Conservation (phyloP, 1,284 basidiomycete species). For the Leccinum solheimii region DNA sequence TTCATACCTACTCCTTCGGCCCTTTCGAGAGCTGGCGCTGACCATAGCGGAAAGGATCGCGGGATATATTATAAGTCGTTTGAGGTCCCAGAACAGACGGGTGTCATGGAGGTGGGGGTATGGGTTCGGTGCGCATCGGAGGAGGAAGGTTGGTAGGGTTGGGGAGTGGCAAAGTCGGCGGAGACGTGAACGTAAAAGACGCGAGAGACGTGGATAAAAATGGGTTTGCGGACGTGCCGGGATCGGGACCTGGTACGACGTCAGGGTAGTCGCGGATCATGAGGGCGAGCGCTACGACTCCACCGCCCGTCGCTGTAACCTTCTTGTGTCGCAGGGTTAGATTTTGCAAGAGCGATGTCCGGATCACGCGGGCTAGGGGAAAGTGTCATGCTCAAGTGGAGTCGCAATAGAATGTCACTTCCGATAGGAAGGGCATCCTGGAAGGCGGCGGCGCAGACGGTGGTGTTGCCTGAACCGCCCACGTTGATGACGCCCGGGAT, state of each 20-base stretch:
- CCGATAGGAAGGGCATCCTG: slow-evolving; percentile 26
- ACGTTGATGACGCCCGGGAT: slow-evolving; percentile 23
- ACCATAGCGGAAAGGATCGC: slow-evolving; percentile 52
- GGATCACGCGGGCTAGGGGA: too few relatives aligned
- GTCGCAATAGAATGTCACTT: too few relatives aligned
- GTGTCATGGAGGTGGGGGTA: slow-evolving; percentile 60
- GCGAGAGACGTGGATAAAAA: slow-evolving; percentile 20
- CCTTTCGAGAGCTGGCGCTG: slow-evolving; percentile 21
- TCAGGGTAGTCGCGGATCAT: too few relatives aligned
- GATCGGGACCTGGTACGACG: background rate
- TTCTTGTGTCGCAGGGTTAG: too few relatives aligned
- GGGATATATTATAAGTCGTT: slow-evolving; percentile 81
- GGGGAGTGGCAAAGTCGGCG: slow-evolving; percentile 18
- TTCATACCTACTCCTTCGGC: slow-evolving; percentile 14
- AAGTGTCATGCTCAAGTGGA: too few relatives aligned
- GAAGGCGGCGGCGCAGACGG: slow-evolving; percentile 27
- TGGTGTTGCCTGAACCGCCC: slow-evolving; percentile 33
- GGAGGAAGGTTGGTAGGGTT: slow-evolving; percentile 19
- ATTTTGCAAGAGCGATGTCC: too few relatives aligned
- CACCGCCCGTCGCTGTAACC: too few relatives aligned
- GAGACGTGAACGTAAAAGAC: slow-evolving; percentile 22
- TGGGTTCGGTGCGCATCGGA: slow-evolving; percentile 42
- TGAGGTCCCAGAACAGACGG: slow-evolving; percentile 46
- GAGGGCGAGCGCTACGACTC: too few relatives aligned
- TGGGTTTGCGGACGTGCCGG: slow-evolving; percentile 2